Conservation (phyloP, 495 filamentous ascomycete genomes). For the Chlorociboria aeruginascens region DNA sequence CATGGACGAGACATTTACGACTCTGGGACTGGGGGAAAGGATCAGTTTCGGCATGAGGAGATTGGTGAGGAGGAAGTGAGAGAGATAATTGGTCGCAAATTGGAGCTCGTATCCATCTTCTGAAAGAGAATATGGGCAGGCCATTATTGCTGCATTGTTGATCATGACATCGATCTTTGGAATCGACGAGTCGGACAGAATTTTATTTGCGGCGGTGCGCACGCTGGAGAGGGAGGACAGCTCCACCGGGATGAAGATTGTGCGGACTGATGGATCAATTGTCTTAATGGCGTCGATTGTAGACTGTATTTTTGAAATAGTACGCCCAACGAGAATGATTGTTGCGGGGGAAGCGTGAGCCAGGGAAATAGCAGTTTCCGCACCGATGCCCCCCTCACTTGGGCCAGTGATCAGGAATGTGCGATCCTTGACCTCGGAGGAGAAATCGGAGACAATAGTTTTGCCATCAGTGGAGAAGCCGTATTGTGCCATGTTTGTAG, state of each 20-base stretch:
- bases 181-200: slow-evolving; percentile 30
- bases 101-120: slow-evolving; percentile 39
- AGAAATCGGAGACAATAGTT: slow-evolving; percentile 24
- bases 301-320: slow-evolving; percentile 26
- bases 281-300: slow-evolving; percentile 20
- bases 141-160: slow-evolving; percentile 45
- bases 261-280: slow-evolving; percentile 3
- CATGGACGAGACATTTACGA: slow-evolving; percentile 32
- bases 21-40: slow-evolving; percentile 20
- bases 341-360: slow-evolving; percentile 28
- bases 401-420: slow-evolving; percentile 34
- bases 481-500: background rate
- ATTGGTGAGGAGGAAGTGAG: slow-evolving; percentile 47
- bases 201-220: slow-evolving; percentile 33
- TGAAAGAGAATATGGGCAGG: slow-evolving; percentile 17
- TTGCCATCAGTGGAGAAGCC: slow-evolving; percentile 20
- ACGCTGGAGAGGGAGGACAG: slow-evolving; percentile 35
- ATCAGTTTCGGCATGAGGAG: slow-evolving; percentile 33
- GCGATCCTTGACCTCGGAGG: slow-evolving; percentile 24
- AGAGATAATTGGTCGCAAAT: slow-evolving; percentile 45
- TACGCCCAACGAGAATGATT: slow-evolving; percentile 31
- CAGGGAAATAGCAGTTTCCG: slow-evolving; percentile 33
- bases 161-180: slow-evolving; percentile 51
- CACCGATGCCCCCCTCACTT: slow-evolving; percentile 32
- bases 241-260: slow-evolving; percentile 31